A percentile compares a stretch with the other conserved stretches of the same genome.
Evolutionary conservation across 202 grass and related monocot genomes (phyloP).

Genomic region (Musa balbisiana): DNA sequence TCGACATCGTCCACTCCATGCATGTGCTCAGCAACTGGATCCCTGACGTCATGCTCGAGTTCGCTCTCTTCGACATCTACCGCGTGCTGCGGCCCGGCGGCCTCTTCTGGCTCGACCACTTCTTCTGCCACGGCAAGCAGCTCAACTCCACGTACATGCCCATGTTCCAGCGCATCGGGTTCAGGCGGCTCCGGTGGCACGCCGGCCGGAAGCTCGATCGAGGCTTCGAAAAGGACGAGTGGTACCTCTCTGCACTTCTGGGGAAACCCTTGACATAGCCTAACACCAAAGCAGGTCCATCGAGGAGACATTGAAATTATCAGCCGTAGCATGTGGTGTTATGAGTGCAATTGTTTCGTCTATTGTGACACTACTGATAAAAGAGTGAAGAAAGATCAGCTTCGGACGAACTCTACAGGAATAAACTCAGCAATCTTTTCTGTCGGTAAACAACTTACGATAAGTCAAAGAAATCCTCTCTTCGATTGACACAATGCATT

Average conservation of each 20-base stretch:
- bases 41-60: constrained; percentile 40
- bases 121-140: constrained; percentile 26
- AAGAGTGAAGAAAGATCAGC: too few species aligned
- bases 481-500: too few species aligned
- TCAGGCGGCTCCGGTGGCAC: constrained; percentile 6
- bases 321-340: too few species aligned
- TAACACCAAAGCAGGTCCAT: too few species aligned
- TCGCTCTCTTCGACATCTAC: constrained; percentile 53
- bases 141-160: constrained; percentile 13
- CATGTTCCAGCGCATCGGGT: constrained; percentile 14
- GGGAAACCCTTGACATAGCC: constrained; percentile 17
- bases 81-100: constrained; percentile 63
- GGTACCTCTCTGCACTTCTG: constrained; percentile 15
- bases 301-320: too few species aligned
- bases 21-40: constrained; percentile 34
- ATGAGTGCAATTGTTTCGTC: too few species aligned
- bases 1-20: constrained; percentile 64
- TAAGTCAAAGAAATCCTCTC: too few species aligned
- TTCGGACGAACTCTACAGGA: too few species aligned
- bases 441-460: too few species aligned
- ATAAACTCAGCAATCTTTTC: too few species aligned
- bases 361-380: too few species aligned
- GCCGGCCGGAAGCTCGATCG: constrained; percentile 16
- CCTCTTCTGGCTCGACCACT: constrained; percentile 63
- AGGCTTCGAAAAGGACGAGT: constrained; percentile 12